Percentiles rank a stretch among this genome's conserved stretches.
These are phyloP conservation scores for Aspergillus sclerotialis DNA, from an alignment of 2,329 filamentous ascomycete species.

Conservation along the genomic window DNA sequence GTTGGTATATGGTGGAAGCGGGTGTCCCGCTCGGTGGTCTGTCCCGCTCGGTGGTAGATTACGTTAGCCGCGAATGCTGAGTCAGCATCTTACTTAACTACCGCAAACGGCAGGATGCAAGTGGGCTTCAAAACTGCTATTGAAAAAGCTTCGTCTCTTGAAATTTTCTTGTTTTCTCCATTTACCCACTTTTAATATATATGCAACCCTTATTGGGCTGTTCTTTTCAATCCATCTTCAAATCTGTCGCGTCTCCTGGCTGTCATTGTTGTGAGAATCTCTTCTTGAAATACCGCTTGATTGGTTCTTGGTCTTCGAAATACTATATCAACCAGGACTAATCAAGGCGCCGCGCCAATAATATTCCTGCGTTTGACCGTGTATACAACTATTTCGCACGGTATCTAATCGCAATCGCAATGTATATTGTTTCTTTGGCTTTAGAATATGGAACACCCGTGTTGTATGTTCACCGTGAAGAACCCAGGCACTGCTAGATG, in stretches of 20 bases:
- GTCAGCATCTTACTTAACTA: too few species aligned
- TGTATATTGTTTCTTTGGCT: constrained; percentile 33
- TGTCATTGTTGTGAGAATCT: too few species aligned
- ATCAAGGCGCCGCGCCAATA: not conserved
- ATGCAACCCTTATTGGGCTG: not conserved
- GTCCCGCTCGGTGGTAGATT: too few species aligned
- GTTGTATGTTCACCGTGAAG: constrained; percentile 31
- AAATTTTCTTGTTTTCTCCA: not conserved
- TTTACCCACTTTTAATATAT: not conserved
- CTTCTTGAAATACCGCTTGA: too few species aligned
- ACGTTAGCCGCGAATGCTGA: too few species aligned
- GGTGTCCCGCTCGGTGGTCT: too few species aligned
- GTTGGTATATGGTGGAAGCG: too few species aligned
- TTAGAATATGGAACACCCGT: constrained; percentile 43
- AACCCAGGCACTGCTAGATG: not conserved
- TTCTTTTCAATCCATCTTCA: not conserved
- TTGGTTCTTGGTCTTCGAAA: too few species aligned
- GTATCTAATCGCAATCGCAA: too few species aligned
- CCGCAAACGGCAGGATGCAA: too few species aligned
- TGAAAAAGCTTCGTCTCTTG: not conserved
- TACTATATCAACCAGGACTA: not conserved
- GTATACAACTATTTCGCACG: not conserved
- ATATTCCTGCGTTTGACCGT: not conserved
- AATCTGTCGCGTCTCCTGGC: not conserved
- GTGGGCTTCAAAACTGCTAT: too few species aligned